These are phyloP conservation scores for Excoecaria cochinchinensis DNA, from an alignment of 345 rosid species.

Conservation along the genomic window DNA sequence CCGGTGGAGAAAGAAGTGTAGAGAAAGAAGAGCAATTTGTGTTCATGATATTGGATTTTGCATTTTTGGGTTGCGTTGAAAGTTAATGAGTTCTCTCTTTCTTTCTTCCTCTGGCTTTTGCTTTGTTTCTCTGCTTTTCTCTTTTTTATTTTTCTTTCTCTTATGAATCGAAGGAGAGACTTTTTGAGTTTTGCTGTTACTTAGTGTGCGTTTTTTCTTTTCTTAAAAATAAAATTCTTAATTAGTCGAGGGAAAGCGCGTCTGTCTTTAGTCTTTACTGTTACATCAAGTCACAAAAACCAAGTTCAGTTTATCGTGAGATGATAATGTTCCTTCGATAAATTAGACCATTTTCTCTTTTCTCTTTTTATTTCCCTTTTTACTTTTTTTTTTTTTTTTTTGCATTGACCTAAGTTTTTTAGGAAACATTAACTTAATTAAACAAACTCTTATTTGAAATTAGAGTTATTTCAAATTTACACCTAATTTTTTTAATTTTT, in stretches of 20 bases:
- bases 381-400: too few species aligned
- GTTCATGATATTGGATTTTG: constrained; percentile 2
- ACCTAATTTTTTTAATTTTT: too few species aligned
- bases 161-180: constrained; percentile 9
- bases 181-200: constrained; percentile 1
- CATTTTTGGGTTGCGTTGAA: constrained; percentile 19
- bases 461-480: too few species aligned
- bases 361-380: too few species aligned
- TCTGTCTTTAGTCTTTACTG: not conserved
- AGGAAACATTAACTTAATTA: too few species aligned
- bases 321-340: not conserved
- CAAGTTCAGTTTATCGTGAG: constrained; percentile 13
- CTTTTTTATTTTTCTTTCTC: not conserved
- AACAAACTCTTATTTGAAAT: too few species aligned
- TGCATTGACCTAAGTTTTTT: too few species aligned
- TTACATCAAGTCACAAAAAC: not conserved
- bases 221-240: not conserved
- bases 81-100: constrained; percentile 9
- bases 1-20: constrained; percentile 11
- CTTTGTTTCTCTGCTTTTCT: not conserved
- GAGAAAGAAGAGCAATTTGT: constrained; percentile 16
- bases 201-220: not conserved
- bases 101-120: not conserved
- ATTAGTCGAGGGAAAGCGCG: constrained; percentile 10
- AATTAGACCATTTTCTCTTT: too few species aligned